Percentiles rank a stretch among this genome's conserved stretches.
phyloP scores from a whole-genome alignment of 768 basidiomycete species.

The Russula lepida region DNA sequence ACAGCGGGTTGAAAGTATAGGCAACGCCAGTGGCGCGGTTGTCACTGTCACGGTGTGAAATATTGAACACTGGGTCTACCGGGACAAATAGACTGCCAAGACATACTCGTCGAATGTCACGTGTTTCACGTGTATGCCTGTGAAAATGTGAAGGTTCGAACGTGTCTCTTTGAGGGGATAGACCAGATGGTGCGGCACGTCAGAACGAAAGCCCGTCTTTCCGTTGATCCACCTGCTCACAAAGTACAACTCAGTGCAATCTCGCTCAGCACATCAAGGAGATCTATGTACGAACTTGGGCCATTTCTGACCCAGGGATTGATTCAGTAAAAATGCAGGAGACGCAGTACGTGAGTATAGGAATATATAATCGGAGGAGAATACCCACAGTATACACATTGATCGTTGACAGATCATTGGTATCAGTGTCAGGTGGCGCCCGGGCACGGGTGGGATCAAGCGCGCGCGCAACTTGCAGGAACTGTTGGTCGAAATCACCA shows the following conservation, averaged over 20 bases:
- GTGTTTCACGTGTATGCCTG: conserved; percentile 30
- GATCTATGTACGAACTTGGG: conserved; percentile 35
- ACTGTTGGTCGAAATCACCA: conserved; percentile 24
- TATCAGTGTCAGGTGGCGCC: conserved; percentile 17
- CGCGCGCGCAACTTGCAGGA: conserved; percentile 23
- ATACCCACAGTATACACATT: conserved; percentile 25
- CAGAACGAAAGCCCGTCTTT: conserved; percentile 46
- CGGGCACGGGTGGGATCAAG: conserved; percentile 21
- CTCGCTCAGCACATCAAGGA: neutral
- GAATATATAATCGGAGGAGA: too few relatives aligned
- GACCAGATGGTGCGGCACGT: conserved; percentile 38
- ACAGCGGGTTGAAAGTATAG: conserved; percentile 26
- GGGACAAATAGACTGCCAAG: too few relatives aligned
- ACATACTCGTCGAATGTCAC: conserved; percentile 30
- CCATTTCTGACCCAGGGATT: conserved; percentile 38
- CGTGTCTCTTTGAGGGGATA: conserved; percentile 27
- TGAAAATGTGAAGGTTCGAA: conserved; percentile 28
- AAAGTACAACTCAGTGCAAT: neutral
- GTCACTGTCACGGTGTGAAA: conserved; percentile 27
- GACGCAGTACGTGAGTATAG: too few relatives aligned
- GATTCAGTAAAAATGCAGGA: neutral
- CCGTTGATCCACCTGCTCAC: conserved; percentile 45
- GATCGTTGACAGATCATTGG: conserved; percentile 23
- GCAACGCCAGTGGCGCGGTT: conserved; percentile 34
- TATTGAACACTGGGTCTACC: neutral